phyloP scores from a whole-genome alignment of 768 basidiomycete genomes.

The Psilocybe cubensis region DNA sequence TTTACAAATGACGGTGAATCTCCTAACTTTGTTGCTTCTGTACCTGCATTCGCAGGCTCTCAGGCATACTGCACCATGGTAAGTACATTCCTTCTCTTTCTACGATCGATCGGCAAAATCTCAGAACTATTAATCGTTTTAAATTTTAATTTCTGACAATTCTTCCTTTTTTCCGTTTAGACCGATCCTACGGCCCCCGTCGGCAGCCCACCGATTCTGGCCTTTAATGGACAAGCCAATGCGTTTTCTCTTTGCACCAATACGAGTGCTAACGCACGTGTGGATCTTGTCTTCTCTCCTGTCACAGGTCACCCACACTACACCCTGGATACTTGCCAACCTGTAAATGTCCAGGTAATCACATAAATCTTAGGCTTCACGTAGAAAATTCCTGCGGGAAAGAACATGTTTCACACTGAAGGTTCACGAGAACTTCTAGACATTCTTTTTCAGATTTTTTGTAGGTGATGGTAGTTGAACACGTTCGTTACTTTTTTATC shows the following conservation, averaged over 20 bases:
- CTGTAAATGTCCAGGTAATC: conserved; percentile 41
- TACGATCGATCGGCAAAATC: background rate
- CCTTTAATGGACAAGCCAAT: conserved; percentile 42
- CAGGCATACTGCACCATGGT: conserved; percentile 46
- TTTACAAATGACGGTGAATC: conserved; percentile 43
- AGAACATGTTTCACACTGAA: background rate
- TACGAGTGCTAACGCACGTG: conserved; percentile 39
- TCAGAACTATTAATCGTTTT: background rate
- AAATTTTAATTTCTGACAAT: background rate
- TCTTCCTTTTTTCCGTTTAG: conserved; percentile 13
- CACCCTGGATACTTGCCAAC: conserved; percentile 37
- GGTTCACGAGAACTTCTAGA: background rate
- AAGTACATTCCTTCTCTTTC: conserved; percentile 8
- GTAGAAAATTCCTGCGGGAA: too few relatives aligned
- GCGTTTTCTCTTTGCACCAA: conserved; percentile 48
- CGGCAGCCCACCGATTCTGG: conserved; percentile 36
- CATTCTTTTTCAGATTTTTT: background rate
- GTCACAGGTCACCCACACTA: conserved; percentile 48
- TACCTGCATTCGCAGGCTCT: conserved; percentile 45
- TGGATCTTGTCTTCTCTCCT: conserved; percentile 46
- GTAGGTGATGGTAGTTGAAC: background rate
- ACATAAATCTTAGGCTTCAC: conserved; percentile 9
- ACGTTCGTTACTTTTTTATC: background rate
- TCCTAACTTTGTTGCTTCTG: conserved; percentile 46
- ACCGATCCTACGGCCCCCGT: conserved; percentile 25